Evolutionary conservation across 352 stramenopile genomes (phyloP).

Genomic region (Pythium aphanidermatum): DNA sequence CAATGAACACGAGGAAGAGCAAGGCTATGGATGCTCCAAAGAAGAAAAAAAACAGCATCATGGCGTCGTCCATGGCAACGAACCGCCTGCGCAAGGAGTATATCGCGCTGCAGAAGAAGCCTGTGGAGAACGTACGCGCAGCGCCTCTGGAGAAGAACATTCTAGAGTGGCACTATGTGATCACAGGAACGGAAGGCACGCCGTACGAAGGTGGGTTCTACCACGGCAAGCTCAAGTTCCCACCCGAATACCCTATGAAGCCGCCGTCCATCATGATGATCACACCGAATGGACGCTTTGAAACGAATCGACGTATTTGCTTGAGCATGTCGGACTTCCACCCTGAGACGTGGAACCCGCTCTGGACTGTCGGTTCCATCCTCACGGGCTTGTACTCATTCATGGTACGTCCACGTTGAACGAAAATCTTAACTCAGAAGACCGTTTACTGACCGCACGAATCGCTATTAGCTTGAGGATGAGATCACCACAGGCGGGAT

Average conservation of each 20-base stretch:
- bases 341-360: constrained; percentile 94
- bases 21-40: not conserved
- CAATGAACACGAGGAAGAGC: constrained; percentile 4
- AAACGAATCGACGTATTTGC: constrained; percentile 89
- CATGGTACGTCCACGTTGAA: constrained; percentile 49
- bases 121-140: constrained; percentile 84
- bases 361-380: constrained; percentile 94
- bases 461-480: constrained; percentile 38
- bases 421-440: not conserved
- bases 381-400: constrained; percentile 94
- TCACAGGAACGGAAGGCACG: constrained; percentile 52
- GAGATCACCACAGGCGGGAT: constrained; percentile 86
- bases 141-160: constrained; percentile 90
- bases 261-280: constrained; percentile 92
- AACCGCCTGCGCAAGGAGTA: constrained; percentile 91
- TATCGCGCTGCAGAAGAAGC: constrained; percentile 78
- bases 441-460: not conserved
- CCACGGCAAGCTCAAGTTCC: constrained; percentile 90
- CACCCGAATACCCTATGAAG: constrained; percentile 92
- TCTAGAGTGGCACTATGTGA: constrained; percentile 95
- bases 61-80: constrained; percentile 76
- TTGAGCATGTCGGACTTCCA: constrained; percentile 95
- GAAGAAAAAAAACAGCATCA: constrained; percentile 12
- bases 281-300: constrained; percentile 92
- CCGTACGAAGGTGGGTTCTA: constrained; percentile 88